Percentiles rank a stretch among this genome's conserved stretches.
Conservation (phyloP, 768 basidiomycete species). For the Tremella yokohamensis region DNA sequence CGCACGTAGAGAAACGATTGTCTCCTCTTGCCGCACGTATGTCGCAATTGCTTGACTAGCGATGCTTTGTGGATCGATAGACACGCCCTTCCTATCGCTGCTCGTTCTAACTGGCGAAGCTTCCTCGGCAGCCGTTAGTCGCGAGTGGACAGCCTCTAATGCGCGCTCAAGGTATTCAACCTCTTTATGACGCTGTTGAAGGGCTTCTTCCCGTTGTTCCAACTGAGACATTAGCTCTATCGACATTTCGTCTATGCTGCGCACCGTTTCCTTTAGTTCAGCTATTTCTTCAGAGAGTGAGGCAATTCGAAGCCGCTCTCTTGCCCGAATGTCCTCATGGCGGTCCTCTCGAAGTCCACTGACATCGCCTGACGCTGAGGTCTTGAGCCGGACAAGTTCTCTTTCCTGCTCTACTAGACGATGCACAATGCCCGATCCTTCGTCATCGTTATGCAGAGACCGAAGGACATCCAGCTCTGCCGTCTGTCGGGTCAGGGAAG, state of each 20-base stretch:
- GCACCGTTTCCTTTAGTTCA: conserved; percentile 66
- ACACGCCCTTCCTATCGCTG: not conserved
- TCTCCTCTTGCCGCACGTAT: conserved; percentile 65
- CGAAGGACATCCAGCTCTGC: not conserved
- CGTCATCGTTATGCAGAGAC: conserved; percentile 40
- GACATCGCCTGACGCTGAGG: not conserved
- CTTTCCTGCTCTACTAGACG: conserved; percentile 80
- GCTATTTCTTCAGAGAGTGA: conserved; percentile 70
- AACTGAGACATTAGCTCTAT: not conserved
- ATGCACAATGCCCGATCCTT: conserved; percentile 62
- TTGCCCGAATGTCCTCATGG: conserved; percentile 57
- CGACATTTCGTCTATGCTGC: conserved; percentile 18
- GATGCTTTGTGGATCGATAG: conserved; percentile 64
- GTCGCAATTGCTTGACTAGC: conserved; percentile 69
- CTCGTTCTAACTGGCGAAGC: too few relatives aligned
- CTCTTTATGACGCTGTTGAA: conserved; percentile 56
- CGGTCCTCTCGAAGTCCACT: not conserved
- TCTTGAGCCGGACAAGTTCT: conserved; percentile 59
- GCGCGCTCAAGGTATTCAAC: conserved; percentile 73
- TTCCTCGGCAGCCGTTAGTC: conserved; percentile 60
- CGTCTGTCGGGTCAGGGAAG: not conserved
- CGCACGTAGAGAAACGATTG: conserved; percentile 57
- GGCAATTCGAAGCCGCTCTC: conserved; percentile 60
- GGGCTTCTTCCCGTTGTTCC: conserved; percentile 1
- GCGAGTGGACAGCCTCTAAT: conserved; percentile 79